Evolutionary conservation across 768 basidiomycete genomes (phyloP).

Genomic region (Crucibulum laeve): DNA sequence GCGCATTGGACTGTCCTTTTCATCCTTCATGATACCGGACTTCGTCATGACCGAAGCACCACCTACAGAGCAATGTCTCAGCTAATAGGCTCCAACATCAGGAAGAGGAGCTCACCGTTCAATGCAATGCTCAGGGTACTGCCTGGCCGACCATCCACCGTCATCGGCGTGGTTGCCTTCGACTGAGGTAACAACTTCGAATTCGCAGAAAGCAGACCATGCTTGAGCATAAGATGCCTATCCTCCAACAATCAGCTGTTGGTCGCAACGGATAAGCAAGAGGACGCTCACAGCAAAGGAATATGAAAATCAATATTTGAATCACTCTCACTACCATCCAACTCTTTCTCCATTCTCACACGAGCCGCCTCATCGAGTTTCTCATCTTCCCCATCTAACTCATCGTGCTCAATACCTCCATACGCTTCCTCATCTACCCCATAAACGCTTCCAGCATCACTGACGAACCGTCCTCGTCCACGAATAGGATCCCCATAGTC

Average conservation of each 20-base stretch:
- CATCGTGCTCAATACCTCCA: not conserved
- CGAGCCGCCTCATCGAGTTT: no score
- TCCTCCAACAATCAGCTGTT: constrained; percentile 2
- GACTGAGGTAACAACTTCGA: constrained; percentile 50
- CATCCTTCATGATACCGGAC: constrained; percentile 43
- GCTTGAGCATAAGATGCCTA: constrained; percentile 63
- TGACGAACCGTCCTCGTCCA: no score
- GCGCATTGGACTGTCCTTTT: constrained; percentile 52
- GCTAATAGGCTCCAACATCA: not conserved
- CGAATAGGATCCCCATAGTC: not conserved
- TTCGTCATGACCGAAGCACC: constrained; percentile 28
- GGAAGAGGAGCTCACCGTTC: constrained; percentile 19
- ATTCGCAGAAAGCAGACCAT: constrained; percentile 62
- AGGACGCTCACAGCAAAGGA: constrained; percentile 56
- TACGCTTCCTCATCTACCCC: not conserved
- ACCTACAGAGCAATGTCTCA: constrained; percentile 4
- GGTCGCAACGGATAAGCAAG: constrained; percentile 5
- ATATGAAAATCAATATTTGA: constrained; percentile 68
- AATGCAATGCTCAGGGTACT: constrained; percentile 31
- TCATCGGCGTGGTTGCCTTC: constrained; percentile 16
- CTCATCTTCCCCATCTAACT: constrained; percentile 9
- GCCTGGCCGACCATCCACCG: constrained; percentile 22
- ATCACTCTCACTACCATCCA: constrained; percentile 26
- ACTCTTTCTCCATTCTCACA: constrained; percentile 12
- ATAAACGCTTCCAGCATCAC: not conserved